Percentiles rank a stretch among this genome's conserved stretches.
These are phyloP conservation scores for Adansonia digitata DNA, from an alignment of 345 rosid species.

Conservation along the genomic window DNA sequence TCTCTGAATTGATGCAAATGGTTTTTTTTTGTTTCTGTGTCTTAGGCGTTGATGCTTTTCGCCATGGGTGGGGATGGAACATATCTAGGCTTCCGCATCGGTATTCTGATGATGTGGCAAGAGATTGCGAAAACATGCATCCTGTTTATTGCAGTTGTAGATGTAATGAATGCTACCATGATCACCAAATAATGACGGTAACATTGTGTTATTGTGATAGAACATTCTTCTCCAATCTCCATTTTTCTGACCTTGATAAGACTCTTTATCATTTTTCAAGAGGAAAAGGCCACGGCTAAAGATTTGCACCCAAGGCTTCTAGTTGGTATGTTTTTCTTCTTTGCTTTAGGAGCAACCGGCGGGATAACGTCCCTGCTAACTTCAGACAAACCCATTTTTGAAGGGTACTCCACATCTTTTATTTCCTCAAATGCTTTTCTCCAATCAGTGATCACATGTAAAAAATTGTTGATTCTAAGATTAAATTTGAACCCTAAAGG, in stretches of 20 bases:
- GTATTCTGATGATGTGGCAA: slow-evolving; percentile 71
- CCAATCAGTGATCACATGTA: no score
- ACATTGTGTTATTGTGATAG: no score
- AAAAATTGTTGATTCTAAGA: no score
- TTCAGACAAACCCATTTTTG: slow-evolving; percentile 72
- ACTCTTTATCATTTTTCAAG: slow-evolving; percentile 37
- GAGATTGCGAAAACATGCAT: slow-evolving; percentile 4
- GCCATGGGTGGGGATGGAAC: slow-evolving; percentile 99
- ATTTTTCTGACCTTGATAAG: background rate
- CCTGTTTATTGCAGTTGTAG: no score
- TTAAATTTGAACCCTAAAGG: no score
- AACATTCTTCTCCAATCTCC: background rate
- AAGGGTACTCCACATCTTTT: slow-evolving; percentile 40
- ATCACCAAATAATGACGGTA: background rate
- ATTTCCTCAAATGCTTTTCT: background rate
- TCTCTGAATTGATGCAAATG: background rate
- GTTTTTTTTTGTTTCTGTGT: slow-evolving; percentile 9
- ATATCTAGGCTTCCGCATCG: slow-evolving; percentile 81
- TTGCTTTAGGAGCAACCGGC: slow-evolving; percentile 90
- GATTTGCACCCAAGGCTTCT: slow-evolving; percentile 92
- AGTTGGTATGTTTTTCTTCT: slow-evolving; percentile 93
- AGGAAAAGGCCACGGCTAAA: slow-evolving; percentile 86
- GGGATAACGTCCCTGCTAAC: slow-evolving; percentile 83
- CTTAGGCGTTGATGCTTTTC: slow-evolving; percentile 87
- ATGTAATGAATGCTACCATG: no score